These are phyloP conservation scores for Ceratocystis variospora DNA, from an alignment of 2,329 filamentous ascomycete genomes.

Conservation along the genomic window DNA sequence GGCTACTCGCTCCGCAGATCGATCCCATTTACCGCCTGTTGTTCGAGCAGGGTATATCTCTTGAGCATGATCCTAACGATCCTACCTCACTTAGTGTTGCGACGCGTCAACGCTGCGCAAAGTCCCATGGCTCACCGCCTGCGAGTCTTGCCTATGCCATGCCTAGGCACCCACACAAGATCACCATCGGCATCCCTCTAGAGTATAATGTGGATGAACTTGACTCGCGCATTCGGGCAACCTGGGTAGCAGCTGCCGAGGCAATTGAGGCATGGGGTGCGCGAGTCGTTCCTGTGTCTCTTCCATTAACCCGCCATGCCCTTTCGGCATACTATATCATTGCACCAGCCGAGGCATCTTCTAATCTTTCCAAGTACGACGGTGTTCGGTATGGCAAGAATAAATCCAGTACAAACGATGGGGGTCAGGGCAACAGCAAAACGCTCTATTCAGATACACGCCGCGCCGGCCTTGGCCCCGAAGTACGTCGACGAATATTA, in stretches of 20 bases:
- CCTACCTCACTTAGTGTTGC: slow-evolving; percentile 53
- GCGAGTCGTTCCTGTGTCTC: slow-evolving; percentile 57
- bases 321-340: slow-evolving; percentile 91
- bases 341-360: slow-evolving; percentile 86
- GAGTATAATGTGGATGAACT: slow-evolving; percentile 88
- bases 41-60: slow-evolving; percentile 35
- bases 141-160: slow-evolving; percentile 24
- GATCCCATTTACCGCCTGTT: slow-evolving; percentile 38
- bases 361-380: slow-evolving; percentile 93
- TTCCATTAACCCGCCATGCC: slow-evolving; percentile 73
- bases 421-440: slow-evolving; percentile 37
- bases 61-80: slow-evolving; percentile 51
- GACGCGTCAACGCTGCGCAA: slow-evolving; percentile 40
- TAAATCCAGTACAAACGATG: slow-evolving; percentile 31
- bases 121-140: slow-evolving; percentile 27
- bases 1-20: slow-evolving; percentile 50
- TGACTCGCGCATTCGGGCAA: slow-evolving; percentile 49
- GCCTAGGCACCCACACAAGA: slow-evolving; percentile 22
- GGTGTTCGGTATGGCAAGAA: slow-evolving; percentile 78
- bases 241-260: slow-evolving; percentile 53
- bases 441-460: slow-evolving; percentile 65
- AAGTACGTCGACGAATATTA: slow-evolving; percentile 76
- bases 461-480: slow-evolving; percentile 60
- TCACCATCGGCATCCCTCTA: slow-evolving; percentile 44
- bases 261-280: slow-evolving; percentile 52